Base-by-base conservation (phyloP, 1,284 basidiomycete species). In the Tylopilus microsporus region DNA sequence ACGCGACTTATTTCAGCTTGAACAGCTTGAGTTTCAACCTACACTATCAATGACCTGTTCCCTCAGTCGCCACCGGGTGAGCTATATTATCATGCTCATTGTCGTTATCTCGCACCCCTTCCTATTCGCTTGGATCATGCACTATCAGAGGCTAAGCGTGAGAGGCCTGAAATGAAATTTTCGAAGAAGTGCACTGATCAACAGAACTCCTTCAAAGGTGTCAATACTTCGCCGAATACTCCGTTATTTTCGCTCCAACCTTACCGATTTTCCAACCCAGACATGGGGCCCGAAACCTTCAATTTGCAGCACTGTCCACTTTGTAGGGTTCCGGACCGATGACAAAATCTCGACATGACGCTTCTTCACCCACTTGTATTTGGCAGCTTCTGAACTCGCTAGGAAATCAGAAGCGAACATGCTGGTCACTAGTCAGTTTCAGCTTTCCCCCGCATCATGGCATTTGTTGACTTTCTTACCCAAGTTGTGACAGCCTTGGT, bases 161-260 rank as follows among this genome's bases (percentile, higher is more conserved):
- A 54, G 58, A 52, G 43, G 19, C 18, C 49, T 48, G 52, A 47
- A 19, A 57, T 53, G 49, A 47, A 52, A 45, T 39, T 39, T 49
- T 51, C 10, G 42, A 43, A 43, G 30, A 55, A 32, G 48, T 55
- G 21, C 19, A 18, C 13, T 41, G 37, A 49, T 62, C 43, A 52
- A 25, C 53, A 18, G 39, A 41, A 41, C 39, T 4, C 36, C 36
- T 37, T 37, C 36, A 11, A 37, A 37, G 8, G 11, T 39, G 16
- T 41, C 16, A 18, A 18, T 43, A 5, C 45, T 25, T 45, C 47
- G 50, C 52, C 43, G 49, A 60, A 59, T 12, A 47, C 16, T 55
- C 68, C 68, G 69, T 52, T 55, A 37, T 62, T 66, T 72, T 41
- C 68, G 71, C 59, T 37, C 32, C 43, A 55, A n/a, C 49, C 48